Base-by-base conservation (phyloP, 495 filamentous ascomycete genomes). In the Podospora conica region DNA sequence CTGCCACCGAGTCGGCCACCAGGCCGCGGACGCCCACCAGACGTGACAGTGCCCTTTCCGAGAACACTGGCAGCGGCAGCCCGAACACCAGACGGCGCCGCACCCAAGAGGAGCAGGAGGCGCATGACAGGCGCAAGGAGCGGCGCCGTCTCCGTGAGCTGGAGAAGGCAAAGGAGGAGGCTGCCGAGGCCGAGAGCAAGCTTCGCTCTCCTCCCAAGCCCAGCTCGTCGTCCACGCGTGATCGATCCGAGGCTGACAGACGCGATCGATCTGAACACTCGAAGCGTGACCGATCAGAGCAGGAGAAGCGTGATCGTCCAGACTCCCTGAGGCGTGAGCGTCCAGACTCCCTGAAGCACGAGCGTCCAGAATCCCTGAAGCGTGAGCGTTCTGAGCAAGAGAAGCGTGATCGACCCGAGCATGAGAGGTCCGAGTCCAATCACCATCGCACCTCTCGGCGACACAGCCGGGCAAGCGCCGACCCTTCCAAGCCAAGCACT, bases 111-210 rank as follows among this genome's bases (percentile, higher is more conserved):
- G 65, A 81, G 63, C 79, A 80, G 65, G 75, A 73, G 27, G 77
- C 75, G 15, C 78, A 80, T 65, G 79, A 81, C 12, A 75, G 68
- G 68, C 77, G 77, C 40, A 82, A 76, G 72, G 78, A 74, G 66
- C 76, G 69, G 63, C 73, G 73, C 3, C 73, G 69, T 28, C 70
- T 70, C 21, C 65, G 70, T 27, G 73, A 75, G 55, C 57, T 64
- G 11, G 75, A 76, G 58, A 71, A 69, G 55, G 64, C 63, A 21
- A 71, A 62, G 59, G 69, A 70, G 54, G 29, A 40, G 18, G 63
- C 55, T n/a, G 60, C 29, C 40, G 40, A 48, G 40, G 15, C 66
- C 66, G 31, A 65, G 28, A 57, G 58, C 55, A 69, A 65, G 58
- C 48, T 65, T 22, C 67, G 68, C 53, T 65, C 55, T 25, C 58